Base-by-base conservation (phyloP, 2,329 filamentous ascomycete species). In the Epichloe gansuensis region DNA sequence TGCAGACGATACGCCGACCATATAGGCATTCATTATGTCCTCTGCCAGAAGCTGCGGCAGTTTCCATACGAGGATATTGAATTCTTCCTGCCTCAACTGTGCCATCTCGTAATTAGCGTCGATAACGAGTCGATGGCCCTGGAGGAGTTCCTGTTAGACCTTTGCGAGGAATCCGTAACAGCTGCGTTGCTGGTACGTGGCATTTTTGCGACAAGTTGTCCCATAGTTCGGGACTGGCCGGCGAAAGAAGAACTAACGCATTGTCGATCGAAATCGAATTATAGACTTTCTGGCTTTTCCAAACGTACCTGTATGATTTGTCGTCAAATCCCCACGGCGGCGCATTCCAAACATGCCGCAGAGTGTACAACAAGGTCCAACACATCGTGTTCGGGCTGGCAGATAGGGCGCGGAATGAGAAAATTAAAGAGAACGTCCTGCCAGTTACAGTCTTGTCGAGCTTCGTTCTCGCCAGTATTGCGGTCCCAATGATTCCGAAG, bases 1-100 rank as follows among this genome's bases (percentile, higher is more conserved):
- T 34, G 54, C 68, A 91, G 87, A 63, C 87, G 87, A 62, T 93
- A 93, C 73, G 86, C 87, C 67, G 84, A 91, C 70, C 86, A 93
- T 75, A 85, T 93, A 67, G 87, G 87, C 62, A 91, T 93, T 64
- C 87, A 91, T 71, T 89, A 91, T 74, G 86, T 89, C 56, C 80
- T 93, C 57, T 91, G 88, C 75, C 85, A 84, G 63, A 93, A 93
- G 78, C 77, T 93, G 65, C 86, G 88, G 65, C 85, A 88, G 69
- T 93, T 93, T 66, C 85, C 85, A 58, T 93, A 91, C 72, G 85
- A 89, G 74, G 87, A 93, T 70, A 90, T 93, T 66, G 88, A 93
- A 71, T 93, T 93, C 81, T 93, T 91, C 74, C 78, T 93, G 48
- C 87, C 87, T 56, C 85, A 89, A 74, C 74, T 93, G 74, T 93